Evolutionary conservation across 306 rosid species (phyloP), one percentile per base, ranked within the genome.

Genomic region (Gynostemma pentaphyllum): DNA sequence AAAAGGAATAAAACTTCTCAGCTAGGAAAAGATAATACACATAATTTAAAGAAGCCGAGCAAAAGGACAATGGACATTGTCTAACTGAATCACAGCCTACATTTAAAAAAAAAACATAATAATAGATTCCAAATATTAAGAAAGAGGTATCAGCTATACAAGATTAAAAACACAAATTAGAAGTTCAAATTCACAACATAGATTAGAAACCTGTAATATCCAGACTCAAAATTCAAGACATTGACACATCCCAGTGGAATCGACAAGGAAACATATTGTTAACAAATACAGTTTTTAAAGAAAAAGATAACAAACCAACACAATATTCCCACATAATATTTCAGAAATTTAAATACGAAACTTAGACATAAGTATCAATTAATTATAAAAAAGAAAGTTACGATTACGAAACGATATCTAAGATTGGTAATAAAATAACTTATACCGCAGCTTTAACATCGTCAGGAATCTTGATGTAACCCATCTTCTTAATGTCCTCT

Each of bases 381-480:
- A 3, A 40, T 39, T 22, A 60, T 23, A 39, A 59, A 26, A 51
- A 26, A 32, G n/a, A 51, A 22, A 24, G 57, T 11, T 5, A 11
- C n/a, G 27, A 50, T 37, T 19, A 21, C 47, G 10, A 7, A 39
- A 7, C 65, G 7, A 60, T 21, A 11, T 57, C 12, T 8, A 59
- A 19, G 39, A 23, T 36, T 49, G 66, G 72, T 75, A n/a, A n/a
- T n/a, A n/a, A n/a, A n/a, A n/a, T n/a, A n/a, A n/a, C n/a, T n/a
- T 78, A 75, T n/a, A 53, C 74, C 65, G 67, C 70, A 4, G 72
- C 21, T 9, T 67, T 41, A 27, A 63, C 70, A 5, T 74, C 79
- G 0, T 68, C 63, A 2, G 90, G 84, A 72, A 91, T 79, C 84
- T 77, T 88, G 48, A 74, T 76, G 57, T 88, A 88, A 1, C 88